phyloP scores from a whole-genome alignment of 352 stramenopile genomes.

The Pythium plurisporium region DNA sequence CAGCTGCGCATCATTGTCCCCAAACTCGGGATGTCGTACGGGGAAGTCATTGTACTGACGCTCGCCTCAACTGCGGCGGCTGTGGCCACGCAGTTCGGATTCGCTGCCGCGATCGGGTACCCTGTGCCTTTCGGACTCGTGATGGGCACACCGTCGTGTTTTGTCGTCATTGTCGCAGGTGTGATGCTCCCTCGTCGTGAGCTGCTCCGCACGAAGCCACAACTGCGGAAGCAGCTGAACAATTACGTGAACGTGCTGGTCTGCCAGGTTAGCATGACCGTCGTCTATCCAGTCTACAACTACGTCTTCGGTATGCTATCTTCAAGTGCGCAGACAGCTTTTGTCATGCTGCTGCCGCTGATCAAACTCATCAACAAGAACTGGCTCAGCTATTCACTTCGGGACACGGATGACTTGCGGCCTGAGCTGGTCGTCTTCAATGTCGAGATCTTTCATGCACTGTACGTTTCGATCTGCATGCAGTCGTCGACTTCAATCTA shows the following conservation, averaged over 20 bases:
- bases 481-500: constrained; percentile 6
- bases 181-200: background rate
- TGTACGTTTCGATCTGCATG: constrained; percentile 20
- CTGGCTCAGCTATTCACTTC: constrained; percentile 15
- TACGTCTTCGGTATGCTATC: background rate
- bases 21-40: background rate
- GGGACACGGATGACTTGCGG: constrained; percentile 20
- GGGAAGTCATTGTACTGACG: background rate
- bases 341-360: constrained; percentile 25
- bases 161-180: constrained; percentile 1
- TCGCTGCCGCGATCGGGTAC: constrained; percentile 2
- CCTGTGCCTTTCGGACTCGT: constrained; percentile 1
- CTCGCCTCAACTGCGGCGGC: background rate
- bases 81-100: background rate
- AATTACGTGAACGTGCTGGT: constrained; percentile 2
- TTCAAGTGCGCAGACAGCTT: constrained; percentile 6
- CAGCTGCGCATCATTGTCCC: constrained; percentile 5
- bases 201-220: background rate
- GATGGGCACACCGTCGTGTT: background rate
- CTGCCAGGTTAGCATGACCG: constrained; percentile 9
- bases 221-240: background rate
- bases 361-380: constrained; percentile 47
- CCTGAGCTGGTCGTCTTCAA: constrained; percentile 23
- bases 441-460: constrained; percentile 23
- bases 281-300: constrained; percentile 22